Percentiles rank a stretch among this genome's conserved stretches.
phyloP scores from a whole-genome alignment of 1,139 yeast genomes.

The Sugiyamaella sp. region DNA sequence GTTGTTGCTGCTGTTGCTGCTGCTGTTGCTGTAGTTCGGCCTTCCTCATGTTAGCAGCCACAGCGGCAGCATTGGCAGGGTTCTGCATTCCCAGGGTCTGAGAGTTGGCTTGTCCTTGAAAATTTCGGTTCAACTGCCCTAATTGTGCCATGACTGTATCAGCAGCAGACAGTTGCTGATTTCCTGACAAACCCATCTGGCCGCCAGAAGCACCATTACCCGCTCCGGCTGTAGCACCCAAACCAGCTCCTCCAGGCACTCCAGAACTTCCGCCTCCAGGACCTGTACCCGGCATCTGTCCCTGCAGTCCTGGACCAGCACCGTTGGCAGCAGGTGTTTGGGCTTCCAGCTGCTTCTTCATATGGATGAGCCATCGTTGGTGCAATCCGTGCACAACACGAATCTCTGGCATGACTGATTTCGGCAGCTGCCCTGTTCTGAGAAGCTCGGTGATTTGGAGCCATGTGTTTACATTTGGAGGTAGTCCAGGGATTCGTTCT shows the following conservation, averaged over 20 bases:
- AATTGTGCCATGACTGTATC: constrained; percentile 28
- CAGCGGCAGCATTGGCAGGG: constrained; percentile 18
- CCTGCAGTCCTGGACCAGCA: constrained; percentile 12
- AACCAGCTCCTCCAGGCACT: not conserved
- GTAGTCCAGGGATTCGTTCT: constrained; percentile 73
- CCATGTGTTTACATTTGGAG: constrained; percentile 85
- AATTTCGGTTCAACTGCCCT: constrained; percentile 15
- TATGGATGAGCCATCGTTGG: constrained; percentile 48
- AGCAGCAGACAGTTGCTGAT: constrained; percentile 22
- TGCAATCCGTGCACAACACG: constrained; percentile 66
- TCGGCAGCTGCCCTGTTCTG: constrained; percentile 59
- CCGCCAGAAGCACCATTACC: constrained; percentile 14
- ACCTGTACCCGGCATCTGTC: constrained; percentile 10
- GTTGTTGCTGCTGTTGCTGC: constrained; percentile 31
- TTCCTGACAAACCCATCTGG: constrained; percentile 14
- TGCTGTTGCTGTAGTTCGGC: constrained; percentile 30
- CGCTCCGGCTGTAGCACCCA: constrained; percentile 19
- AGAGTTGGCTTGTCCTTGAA: constrained; percentile 11
- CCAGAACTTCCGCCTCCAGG: not conserved
- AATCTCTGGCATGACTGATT: constrained; percentile 56
- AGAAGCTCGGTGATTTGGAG: constrained; percentile 74
- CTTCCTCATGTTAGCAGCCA: constrained; percentile 14
- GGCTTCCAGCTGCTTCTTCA: constrained; percentile 30
- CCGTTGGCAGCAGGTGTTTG: constrained; percentile 33
- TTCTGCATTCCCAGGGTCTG: constrained; percentile 17